Percentiles rank a stretch among this genome's conserved stretches.
Evolutionary conservation across 1,139 yeast genomes (phyloP).

Genomic region (Geotrichum australiense): DNA sequence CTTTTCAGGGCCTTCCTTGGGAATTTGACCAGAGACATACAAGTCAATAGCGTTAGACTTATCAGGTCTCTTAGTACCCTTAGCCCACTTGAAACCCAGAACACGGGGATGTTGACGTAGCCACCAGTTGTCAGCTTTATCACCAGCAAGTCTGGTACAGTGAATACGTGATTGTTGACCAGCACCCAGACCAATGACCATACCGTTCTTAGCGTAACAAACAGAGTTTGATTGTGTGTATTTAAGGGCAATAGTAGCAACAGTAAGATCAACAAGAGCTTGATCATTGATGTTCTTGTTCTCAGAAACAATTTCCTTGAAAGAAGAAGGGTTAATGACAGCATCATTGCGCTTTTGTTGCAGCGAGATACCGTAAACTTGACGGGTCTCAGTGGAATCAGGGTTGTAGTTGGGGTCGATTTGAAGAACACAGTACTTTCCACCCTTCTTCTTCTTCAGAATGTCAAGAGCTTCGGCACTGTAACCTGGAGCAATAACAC

Average conservation of each 20-base stretch:
- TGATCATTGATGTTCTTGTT: slow-evolving; percentile 85
- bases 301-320: slow-evolving; percentile 83
- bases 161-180: slow-evolving; percentile 99
- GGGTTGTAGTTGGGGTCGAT: slow-evolving; percentile 93
- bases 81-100: slow-evolving; percentile 90
- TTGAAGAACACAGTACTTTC: slow-evolving; percentile 93
- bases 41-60: slow-evolving; percentile 96
- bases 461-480: slow-evolving; percentile 86
- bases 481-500: slow-evolving; percentile 97
- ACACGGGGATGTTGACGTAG: slow-evolving; percentile 96
- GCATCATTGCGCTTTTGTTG: slow-evolving; percentile 98
- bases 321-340: slow-evolving; percentile 77
- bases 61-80: slow-evolving; percentile 97
- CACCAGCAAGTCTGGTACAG: slow-evolving; percentile 98
- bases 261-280: slow-evolving; percentile 87
- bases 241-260: slow-evolving; percentile 93
- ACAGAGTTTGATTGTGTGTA: slow-evolving; percentile 98
- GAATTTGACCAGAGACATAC: slow-evolving; percentile 85
- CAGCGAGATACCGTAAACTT: slow-evolving; percentile 89
- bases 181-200: slow-evolving; percentile 98
- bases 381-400: slow-evolving; percentile 76
- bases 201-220: slow-evolving; percentile 96
- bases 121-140: slow-evolving; percentile 99
- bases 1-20: slow-evolving; percentile 87
- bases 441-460: slow-evolving; percentile 87